Conservation (phyloP, 2,329 filamentous ascomycete species). For the Fusarium clavum region DNA sequence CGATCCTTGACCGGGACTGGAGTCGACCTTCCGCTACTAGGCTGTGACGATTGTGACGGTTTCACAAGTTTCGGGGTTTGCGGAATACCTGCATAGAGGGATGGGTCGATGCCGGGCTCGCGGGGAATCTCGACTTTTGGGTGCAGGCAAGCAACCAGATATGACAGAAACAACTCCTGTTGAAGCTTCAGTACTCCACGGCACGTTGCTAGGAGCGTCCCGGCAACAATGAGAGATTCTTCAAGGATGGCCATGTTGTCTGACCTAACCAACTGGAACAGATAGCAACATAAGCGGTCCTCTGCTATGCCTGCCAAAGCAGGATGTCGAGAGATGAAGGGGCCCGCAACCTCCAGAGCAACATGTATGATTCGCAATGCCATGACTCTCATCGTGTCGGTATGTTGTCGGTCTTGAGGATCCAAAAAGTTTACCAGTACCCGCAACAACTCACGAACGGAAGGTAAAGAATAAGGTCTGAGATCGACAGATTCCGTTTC, state of each 20-base stretch:
- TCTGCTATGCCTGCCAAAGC: conserved; percentile 88
- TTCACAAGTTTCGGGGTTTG: conserved; percentile 90
- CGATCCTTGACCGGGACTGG: conserved; percentile 93
- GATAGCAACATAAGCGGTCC: conserved; percentile 90
- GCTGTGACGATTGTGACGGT: conserved; percentile 73
- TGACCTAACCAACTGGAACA: conserved; percentile 95
- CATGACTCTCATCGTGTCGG: conserved; percentile 97
- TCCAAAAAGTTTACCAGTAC: conserved; percentile 94
- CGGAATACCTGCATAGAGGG: conserved; percentile 91
- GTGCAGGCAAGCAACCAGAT: conserved; percentile 92
- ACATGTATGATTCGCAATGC: conserved; percentile 97
- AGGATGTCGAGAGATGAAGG: conserved; percentile 93
- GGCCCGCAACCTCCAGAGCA: conserved; percentile 93
- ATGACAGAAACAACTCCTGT: conserved; percentile 95
- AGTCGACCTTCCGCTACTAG: conserved; percentile 83
- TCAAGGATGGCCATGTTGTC: conserved; percentile 97
- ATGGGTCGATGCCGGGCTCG: conserved; percentile 89
- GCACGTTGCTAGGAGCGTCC: conserved; percentile 91
- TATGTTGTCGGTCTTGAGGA: conserved; percentile 91
- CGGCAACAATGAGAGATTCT: conserved; percentile 90
- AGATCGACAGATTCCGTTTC: conserved; percentile 68
- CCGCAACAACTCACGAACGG: conserved; percentile 92
- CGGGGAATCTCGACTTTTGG: conserved; percentile 93
- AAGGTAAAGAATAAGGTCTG: conserved; percentile 91
- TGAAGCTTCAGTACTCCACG: conserved; percentile 92